These are phyloP conservation scores for Fonsecaea multimorphosa DNA, from an alignment of 2,329 filamentous ascomycete genomes.

Conservation along the genomic window DNA sequence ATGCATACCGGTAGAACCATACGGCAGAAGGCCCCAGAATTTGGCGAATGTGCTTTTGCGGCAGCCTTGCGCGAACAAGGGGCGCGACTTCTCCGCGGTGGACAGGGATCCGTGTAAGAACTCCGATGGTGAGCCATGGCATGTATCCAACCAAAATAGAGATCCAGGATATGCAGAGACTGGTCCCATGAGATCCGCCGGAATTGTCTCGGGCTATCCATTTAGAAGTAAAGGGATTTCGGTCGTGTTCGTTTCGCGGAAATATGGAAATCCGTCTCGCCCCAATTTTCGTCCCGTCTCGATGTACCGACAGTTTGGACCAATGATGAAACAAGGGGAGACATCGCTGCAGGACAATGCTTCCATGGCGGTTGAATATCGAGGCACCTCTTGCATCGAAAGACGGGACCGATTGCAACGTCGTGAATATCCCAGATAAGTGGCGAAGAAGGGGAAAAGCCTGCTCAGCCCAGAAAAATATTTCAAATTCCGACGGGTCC, in stretches of 20 bases:
- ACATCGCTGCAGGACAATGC: not conserved
- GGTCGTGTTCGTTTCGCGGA: not conserved
- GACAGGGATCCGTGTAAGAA: not conserved
- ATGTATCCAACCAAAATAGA: not conserved
- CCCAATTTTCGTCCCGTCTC: not conserved
- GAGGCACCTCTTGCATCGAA: not conserved
- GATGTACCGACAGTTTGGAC: not conserved
- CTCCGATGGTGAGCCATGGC: not conserved
- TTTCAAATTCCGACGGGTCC: not conserved
- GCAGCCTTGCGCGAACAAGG: conserved; percentile 8
- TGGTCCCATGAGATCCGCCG: not conserved
- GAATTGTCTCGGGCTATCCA: not conserved
- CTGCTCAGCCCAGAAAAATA: not conserved
- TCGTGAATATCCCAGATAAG: not conserved
- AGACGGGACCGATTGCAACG: not conserved
- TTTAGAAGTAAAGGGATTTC: not conserved
- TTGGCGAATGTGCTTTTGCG: not conserved
- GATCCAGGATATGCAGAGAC: not conserved
- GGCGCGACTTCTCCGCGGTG: not conserved
- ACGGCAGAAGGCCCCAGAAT: not conserved
- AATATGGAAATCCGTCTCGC: not conserved
- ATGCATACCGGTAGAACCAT: conserved; percentile 12
- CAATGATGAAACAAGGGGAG: not conserved
- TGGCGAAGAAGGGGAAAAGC: not conserved
- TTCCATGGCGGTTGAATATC: not conserved